phyloP scores from a whole-genome alignment of 2,329 filamentous ascomycete species.

The Ascochyta koolunga region DNA sequence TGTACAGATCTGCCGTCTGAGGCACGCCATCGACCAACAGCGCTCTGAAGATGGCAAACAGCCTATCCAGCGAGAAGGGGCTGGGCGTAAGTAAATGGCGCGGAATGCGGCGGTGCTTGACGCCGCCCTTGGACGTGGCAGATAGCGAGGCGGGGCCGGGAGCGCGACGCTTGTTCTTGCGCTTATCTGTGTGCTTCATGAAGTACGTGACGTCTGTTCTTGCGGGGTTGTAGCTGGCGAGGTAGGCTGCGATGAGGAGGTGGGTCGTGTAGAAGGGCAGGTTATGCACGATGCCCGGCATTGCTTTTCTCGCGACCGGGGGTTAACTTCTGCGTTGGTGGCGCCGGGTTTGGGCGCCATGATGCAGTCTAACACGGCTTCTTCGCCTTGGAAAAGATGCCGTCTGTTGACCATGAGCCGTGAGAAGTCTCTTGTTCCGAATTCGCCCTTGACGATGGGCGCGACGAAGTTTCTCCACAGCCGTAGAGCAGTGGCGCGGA shows the following conservation, averaged over 20 bases:
- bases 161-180: constrained; percentile 53
- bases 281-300: constrained; percentile 47
- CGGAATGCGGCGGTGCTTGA: constrained; percentile 73
- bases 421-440: constrained; percentile 79
- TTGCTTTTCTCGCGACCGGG: constrained; percentile 8
- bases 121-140: constrained; percentile 20
- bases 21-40: constrained; percentile 58
- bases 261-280: constrained; percentile 76
- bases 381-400: constrained; percentile 73
- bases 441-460: constrained; percentile 76
- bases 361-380: constrained; percentile 70
- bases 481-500: constrained; percentile 70
- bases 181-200: constrained; percentile 68
- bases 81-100: constrained; percentile 78
- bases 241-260: constrained; percentile 77
- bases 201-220: constrained; percentile 77
- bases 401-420: constrained; percentile 76
- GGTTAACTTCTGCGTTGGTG: neutral
- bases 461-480: constrained; percentile 87
- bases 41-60: constrained; percentile 77
- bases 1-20: constrained; percentile 56
- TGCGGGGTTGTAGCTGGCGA: constrained; percentile 79
- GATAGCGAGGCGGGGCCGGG: constrained; percentile 21
- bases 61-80: constrained; percentile 76
- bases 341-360: constrained; percentile 15